These are phyloP conservation scores for Carex scoparia DNA, from an alignment of 176 grass and related monocot genomes.

Conservation along the genomic window DNA sequence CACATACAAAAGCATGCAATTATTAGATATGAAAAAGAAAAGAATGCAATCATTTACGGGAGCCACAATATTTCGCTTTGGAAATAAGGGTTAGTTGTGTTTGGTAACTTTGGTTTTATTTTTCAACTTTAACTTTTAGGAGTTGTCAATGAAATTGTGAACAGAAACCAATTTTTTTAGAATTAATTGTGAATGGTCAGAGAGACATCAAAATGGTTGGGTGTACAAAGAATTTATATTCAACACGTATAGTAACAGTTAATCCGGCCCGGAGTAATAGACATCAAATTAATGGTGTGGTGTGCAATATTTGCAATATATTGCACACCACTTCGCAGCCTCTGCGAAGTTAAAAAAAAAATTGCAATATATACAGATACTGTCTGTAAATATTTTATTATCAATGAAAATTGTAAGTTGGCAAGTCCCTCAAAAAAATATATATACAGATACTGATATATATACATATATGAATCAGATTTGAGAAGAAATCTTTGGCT, in stretches of 20 bases:
- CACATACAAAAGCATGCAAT: conserved; percentile 18
- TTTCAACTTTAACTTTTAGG: neutral
- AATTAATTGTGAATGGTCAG: neutral
- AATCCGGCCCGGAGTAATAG: neutral
- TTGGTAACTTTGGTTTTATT: neutral
- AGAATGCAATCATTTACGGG: neutral
- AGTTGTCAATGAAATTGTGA: neutral
- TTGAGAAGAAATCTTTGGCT: too few relatives aligned
- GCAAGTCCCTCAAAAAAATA: too few relatives aligned
- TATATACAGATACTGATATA: too few relatives aligned
- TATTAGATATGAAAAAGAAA: conserved; percentile 10
- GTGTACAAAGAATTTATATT: neutral
- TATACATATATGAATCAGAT: too few relatives aligned
- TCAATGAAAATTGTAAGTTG: too few relatives aligned
- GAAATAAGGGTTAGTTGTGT: conserved; percentile 9
- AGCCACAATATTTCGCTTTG: neutral
- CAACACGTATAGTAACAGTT: neutral
- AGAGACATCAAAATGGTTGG: too few relatives aligned
- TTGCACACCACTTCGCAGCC: too few relatives aligned
- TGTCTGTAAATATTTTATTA: too few relatives aligned
- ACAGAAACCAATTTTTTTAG: neutral
- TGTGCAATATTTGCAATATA: neutral
- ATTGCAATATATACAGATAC: neutral
- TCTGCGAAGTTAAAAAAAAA: too few relatives aligned
- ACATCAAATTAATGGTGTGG: neutral